Evolutionary conservation across 148 eudicot genomes (phyloP), one percentile per base, ranked within the genome.

Genomic region (Amaranthus hypochondriacus): DNA sequence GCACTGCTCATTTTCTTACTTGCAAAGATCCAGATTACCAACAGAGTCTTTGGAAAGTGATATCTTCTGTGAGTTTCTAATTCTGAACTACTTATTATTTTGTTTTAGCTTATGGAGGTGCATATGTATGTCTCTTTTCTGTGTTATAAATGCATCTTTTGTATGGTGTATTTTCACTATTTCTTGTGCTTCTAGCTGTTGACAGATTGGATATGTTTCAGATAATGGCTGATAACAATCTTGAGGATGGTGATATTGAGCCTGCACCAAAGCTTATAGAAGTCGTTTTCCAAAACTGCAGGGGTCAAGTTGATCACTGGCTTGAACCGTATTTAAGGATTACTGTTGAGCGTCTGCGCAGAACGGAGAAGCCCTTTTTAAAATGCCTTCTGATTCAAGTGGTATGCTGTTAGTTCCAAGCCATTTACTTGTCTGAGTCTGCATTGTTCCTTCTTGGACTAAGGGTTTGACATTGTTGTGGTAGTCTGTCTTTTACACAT

Each of bases 181-280:
- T 68, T 43, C 39, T 18, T 4, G 49, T 64, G 39, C 39, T 28
- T 28, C 13, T 56, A 5, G 54, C 48, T 79, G 28, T 69, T 62
- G 70, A 9, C 4, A 15, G 49, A 21, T 77, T 28, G 7, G 10
- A 51, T 62, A 14, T 73, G 58, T 46, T 54, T 75, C 84, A 95
- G 99, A 81, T 92, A 53, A 80, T 95, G 99, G 86, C 84, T 69
- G 97, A 95, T 81, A 85, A 85, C 75, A 95, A 92, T 78, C 83
- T 95, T 68, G 99, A 95, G 76, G 99, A 95, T 75, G 81, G 89
- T 73, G 99, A 95, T 81, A 92, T 95, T 69, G 99, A 95, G 87
- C 91, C 99, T 76, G 97, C 99, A 80, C 99, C 99, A 71, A 95
- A 95, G 89, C 96, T 95, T 69, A 86, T 95, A 53, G 93, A 95